Evolutionary conservation across 2,329 filamentous ascomycete species (phyloP).

Genomic region (Pseudopithomyces chartarum): DNA sequence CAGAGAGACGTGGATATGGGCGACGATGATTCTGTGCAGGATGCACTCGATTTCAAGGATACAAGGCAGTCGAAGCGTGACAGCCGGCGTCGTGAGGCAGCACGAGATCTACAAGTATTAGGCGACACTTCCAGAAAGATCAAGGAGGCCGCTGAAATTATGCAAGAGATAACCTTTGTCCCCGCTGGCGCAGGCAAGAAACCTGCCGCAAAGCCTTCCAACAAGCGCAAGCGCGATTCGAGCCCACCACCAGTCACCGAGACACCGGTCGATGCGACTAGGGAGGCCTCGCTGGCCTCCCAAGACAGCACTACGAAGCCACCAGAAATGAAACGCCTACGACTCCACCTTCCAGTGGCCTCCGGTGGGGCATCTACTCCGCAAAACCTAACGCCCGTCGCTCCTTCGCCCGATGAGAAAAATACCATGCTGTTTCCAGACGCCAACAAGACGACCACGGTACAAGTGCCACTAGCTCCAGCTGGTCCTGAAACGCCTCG

Average conservation of each 20-base stretch:
- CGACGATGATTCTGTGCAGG: constrained; percentile 69
- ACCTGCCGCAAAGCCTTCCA: constrained; percentile 31
- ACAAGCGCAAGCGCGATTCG: constrained; percentile 63
- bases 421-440: constrained; percentile 20
- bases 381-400: constrained; percentile 14
- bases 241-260: constrained; percentile 38
- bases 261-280: constrained; percentile 15
- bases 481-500: constrained; percentile 45
- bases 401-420: constrained; percentile 19
- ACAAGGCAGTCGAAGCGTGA: constrained; percentile 79
- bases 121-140: constrained; percentile 42
- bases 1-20: constrained; percentile 48
- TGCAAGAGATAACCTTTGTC: constrained; percentile 41
- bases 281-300: constrained; percentile 31
- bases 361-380: constrained; percentile 15
- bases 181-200: constrained; percentile 26
- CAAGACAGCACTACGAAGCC: constrained; percentile 32
- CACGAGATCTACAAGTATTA: constrained; percentile 42
- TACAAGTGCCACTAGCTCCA: constrained; percentile 52
- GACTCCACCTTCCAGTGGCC: constrained; percentile 22
- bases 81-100: constrained; percentile 63
- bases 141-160: constrained; percentile 38
- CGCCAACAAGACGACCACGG: constrained; percentile 27
- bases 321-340: constrained; percentile 37
- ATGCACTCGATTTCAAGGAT: constrained; percentile 79